phyloP scores from a whole-genome alignment of 495 filamentous ascomycete species.

The Copromyces sp. region DNA sequence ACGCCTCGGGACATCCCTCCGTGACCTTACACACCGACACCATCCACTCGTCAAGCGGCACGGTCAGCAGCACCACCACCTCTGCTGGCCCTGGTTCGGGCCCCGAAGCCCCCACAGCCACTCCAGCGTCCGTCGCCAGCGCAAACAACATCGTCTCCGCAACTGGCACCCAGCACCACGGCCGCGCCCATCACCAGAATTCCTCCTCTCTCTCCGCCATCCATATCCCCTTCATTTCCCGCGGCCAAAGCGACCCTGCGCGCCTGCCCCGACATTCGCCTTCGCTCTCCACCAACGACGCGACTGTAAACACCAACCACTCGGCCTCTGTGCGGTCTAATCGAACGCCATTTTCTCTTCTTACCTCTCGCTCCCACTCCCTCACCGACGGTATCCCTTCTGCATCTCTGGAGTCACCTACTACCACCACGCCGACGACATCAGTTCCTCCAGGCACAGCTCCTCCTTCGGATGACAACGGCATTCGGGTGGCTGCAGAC shows the following conservation, averaged over 20 bases:
- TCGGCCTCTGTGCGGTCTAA: conserved; percentile 14
- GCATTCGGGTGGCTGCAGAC: neutral
- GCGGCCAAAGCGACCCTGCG: neutral
- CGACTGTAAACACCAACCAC: conserved; percentile 14
- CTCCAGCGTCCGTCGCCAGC: neutral
- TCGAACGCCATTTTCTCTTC: conserved; percentile 15
- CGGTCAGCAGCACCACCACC: conserved; percentile 18
- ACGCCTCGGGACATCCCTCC: conserved; percentile 14
- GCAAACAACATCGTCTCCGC: neutral
- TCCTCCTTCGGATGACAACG: neutral
- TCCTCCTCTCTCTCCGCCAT: neutral
- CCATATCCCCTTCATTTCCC: neutral
- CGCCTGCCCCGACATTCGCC: neutral
- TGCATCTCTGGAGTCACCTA: neutral
- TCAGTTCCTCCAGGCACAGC: neutral
- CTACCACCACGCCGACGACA: conserved; percentile 1
- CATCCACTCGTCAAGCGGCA: conserved; percentile 19
- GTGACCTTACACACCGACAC: conserved; percentile 11
- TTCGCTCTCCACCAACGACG: conserved; percentile 13
- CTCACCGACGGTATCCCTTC: conserved; percentile 3
- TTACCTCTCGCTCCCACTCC: conserved; percentile 15
- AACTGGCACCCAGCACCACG: neutral
- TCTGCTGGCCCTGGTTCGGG: conserved; percentile 1
- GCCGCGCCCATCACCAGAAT: neutral
- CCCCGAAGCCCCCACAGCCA: conserved; percentile 5